phyloP scores from a whole-genome alignment of 805 yeast species.

The Wickerhamia fluorescens region DNA sequence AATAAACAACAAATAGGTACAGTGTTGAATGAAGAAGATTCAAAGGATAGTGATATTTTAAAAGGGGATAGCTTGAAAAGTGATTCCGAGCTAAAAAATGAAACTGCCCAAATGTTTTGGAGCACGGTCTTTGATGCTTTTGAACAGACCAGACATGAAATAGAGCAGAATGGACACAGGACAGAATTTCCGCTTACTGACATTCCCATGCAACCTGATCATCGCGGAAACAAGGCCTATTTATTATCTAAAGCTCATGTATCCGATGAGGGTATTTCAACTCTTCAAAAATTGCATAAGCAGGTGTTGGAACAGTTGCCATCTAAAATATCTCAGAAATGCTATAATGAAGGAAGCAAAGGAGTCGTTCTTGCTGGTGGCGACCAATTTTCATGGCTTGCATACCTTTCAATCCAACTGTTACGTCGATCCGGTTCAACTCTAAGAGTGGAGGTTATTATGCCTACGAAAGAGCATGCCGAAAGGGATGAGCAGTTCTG shows the following conservation, averaged over 20 bases:
- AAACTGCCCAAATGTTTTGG: background rate
- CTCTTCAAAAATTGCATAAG: background rate
- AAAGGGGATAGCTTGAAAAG: background rate
- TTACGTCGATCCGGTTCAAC: conserved; percentile 36
- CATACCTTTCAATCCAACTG: conserved; percentile 32
- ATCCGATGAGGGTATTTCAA: background rate
- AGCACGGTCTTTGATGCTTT: background rate
- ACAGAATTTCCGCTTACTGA: background rate
- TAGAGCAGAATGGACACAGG: background rate
- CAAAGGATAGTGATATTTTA: too few relatives aligned
- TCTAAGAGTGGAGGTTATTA: conserved; percentile 38
- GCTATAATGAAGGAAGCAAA: conserved; percentile 4
- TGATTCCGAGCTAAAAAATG: background rate
- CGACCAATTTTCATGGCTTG: conserved; percentile 35
- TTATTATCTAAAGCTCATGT: background rate
- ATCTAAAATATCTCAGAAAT: background rate
- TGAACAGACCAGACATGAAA: background rate
- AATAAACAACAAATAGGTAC: too few relatives aligned
- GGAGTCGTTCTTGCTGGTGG: conserved; percentile 37
- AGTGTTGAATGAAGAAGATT: too few relatives aligned
- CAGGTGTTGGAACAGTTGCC: conserved; percentile 3
- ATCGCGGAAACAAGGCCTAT: background rate
- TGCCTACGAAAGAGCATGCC: conserved; percentile 34
- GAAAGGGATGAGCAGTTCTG: conserved; percentile 30
- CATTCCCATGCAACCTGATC: background rate